Percentiles rank a stretch among this genome's conserved stretches.
These are phyloP conservation scores for Dictyostelium citrinum DNA, from an alignment of 78 protist species.

Conservation along the genomic window DNA sequence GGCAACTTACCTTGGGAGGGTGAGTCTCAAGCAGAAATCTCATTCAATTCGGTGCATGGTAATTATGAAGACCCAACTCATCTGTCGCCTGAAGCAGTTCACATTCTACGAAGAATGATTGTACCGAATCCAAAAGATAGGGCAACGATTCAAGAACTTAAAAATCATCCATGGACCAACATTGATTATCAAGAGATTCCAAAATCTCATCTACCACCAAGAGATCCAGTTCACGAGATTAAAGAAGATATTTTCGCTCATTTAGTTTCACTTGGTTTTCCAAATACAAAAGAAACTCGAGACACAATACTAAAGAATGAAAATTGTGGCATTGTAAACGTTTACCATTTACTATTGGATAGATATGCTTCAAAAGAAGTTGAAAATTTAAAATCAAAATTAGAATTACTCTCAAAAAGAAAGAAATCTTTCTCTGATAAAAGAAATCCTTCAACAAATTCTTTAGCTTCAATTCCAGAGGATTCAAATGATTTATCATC, in stretches of 20 bases:
- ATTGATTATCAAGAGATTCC: constrained; percentile 59
- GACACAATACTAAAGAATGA: constrained; percentile 30
- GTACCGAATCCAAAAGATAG: constrained; percentile 59
- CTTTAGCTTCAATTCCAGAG: constrained; percentile 63
- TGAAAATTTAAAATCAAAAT: constrained; percentile 30
- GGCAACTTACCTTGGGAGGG: constrained; percentile 75
- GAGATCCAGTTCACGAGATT: constrained; percentile 67
- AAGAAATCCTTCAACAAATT: constrained; percentile 1
- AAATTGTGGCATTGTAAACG: constrained; percentile 36
- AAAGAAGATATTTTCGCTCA: constrained; percentile 44
- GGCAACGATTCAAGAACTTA: constrained; percentile 71
- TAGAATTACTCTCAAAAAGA: constrained; percentile 18
- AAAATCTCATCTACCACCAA: constrained; percentile 32
- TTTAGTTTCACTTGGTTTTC: constrained; percentile 41
- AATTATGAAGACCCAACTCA: constrained; percentile 47
- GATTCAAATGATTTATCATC: background rate
- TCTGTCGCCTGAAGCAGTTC: constrained; percentile 38
- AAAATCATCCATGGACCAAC: constrained; percentile 74
- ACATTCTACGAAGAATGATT: constrained; percentile 63
- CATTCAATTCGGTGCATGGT: constrained; percentile 44
- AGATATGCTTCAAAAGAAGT: constrained; percentile 29
- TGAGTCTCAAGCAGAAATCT: constrained; percentile 58
- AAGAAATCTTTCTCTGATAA: constrained; percentile 24
- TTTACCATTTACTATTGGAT: constrained; percentile 53
- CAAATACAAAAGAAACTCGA: constrained; percentile 32